A percentile compares a stretch with the other conserved stretches of the same genome.
Evolutionary conservation across 352 stramenopile species (phyloP).

Genomic region (Saprolegnia parasitica): DNA sequence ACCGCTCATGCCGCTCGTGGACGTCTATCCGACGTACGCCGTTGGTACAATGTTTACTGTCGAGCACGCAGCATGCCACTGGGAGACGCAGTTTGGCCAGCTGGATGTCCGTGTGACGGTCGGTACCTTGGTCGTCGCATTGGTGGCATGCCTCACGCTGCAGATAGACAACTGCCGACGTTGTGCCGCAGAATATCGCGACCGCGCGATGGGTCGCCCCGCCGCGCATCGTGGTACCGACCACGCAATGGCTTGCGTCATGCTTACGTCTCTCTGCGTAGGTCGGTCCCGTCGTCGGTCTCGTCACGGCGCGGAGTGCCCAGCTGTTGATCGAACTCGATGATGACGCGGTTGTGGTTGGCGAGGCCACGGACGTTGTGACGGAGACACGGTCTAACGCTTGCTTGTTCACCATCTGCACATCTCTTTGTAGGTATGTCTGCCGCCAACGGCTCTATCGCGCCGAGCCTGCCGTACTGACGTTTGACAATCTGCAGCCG

Average conservation of each 20-base stretch:
- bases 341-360: constrained; percentile 36
- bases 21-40: not conserved
- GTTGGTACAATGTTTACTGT: not conserved
- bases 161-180: not conserved
- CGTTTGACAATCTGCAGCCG: constrained; percentile 33
- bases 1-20: not conserved
- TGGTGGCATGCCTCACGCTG: too few species aligned
- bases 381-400: constrained; percentile 16
- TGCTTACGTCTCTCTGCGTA: not conserved
- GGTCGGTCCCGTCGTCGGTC: constrained; percentile 46
- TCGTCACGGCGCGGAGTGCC: constrained; percentile 34
- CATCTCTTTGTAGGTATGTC: constrained; percentile 23
- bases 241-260: not conserved
- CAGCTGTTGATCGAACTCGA: constrained; percentile 45
- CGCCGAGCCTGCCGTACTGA: constrained; percentile 35
- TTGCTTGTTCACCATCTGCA: too few species aligned
- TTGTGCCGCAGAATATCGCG: constrained; percentile 2
- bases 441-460: constrained; percentile 23
- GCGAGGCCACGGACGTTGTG: constrained; percentile 40
- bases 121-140: too few species aligned
- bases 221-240: not conserved
- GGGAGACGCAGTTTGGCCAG: not conserved
- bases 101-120: too few species aligned
- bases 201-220: not conserved
- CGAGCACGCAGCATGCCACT: not conserved